phyloP scores from a whole-genome alignment of 768 basidiomycete genomes.

The Coprinopsis marcescibilis region DNA sequence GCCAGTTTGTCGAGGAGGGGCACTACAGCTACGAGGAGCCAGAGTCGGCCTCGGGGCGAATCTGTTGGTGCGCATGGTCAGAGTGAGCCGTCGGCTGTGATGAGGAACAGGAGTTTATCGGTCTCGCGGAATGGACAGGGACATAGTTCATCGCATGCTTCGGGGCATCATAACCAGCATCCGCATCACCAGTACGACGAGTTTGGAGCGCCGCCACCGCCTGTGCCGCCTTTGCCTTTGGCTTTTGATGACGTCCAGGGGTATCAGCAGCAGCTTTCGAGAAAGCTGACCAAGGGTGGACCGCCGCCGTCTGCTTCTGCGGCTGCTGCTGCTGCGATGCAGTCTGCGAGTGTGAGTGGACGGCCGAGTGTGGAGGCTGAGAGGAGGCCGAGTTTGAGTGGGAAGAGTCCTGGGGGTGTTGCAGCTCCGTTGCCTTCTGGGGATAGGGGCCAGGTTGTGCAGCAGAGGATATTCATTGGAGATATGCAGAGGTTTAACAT shows the following conservation, averaged over 20 bases:
- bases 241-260: constrained; percentile 14
- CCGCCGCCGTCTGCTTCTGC: background rate
- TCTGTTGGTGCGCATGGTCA: constrained; percentile 8
- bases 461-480: constrained; percentile 74
- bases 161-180: no score
- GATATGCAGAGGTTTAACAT: constrained; percentile 71
- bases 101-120: constrained; percentile 8
- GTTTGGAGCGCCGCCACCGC: background rate
- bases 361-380: no score
- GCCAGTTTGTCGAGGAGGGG: background rate
- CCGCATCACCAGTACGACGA: constrained; percentile 1
- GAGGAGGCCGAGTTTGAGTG: no score
- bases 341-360: no score
- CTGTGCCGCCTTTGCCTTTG: constrained; percentile 20
- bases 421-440: constrained; percentile 34
- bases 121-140: background rate
- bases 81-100: constrained; percentile 5
- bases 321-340: constrained; percentile 10
- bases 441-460: constrained; percentile 32
- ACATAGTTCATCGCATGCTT: background rate
- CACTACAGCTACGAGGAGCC: constrained; percentile 7
- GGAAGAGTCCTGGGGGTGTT: constrained; percentile 21
- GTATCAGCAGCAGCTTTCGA: constrained; percentile 4
- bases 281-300: constrained; percentile 18
- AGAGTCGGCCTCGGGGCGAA: constrained; percentile 10